Evolutionary conservation across 805 yeast species (phyloP).

Genomic region (Maudiozyma turicensis): DNA sequence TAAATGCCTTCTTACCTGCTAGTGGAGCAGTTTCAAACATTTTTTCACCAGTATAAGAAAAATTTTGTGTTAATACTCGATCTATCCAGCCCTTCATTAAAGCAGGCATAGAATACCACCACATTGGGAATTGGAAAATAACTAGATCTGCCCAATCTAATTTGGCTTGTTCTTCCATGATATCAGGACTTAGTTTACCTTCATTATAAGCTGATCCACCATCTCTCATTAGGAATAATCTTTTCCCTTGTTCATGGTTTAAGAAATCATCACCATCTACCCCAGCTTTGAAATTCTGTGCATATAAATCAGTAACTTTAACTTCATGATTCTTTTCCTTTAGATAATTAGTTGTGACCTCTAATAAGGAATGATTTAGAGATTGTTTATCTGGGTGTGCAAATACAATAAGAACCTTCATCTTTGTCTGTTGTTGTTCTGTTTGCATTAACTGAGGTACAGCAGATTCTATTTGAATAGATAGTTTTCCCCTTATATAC

Average conservation of each 20-base stretch:
- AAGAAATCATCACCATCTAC: slow-evolving; percentile 17
- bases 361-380: slow-evolving; percentile 15
- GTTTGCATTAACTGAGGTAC: neutral
- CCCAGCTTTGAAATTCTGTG: slow-evolving; percentile 14
- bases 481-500: too few relatives aligned
- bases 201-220: slow-evolving; percentile 10
- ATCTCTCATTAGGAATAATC: slow-evolving; percentile 9
- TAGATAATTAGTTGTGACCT: slow-evolving; percentile 12
- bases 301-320: slow-evolving; percentile 20
- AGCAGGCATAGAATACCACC: slow-evolving; percentile 28
- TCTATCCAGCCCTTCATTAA: slow-evolving; percentile 27
- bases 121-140: slow-evolving; percentile 22
- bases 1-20: slow-evolving; percentile 15
- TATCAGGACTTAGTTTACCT: slow-evolving; percentile 20
- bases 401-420: slow-evolving; percentile 17
- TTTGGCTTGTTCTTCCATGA: slow-evolving; percentile 21
- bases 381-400: slow-evolving; percentile 25
- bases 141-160: slow-evolving; percentile 23
- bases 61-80: slow-evolving; percentile 17
- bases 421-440: neutral
- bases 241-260: slow-evolving; percentile 7
- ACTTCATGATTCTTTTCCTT: slow-evolving; percentile 21
- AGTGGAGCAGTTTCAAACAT: slow-evolving; percentile 10
- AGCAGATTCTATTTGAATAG: neutral
- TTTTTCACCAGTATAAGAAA: slow-evolving; percentile 18